These are phyloP conservation scores for Paramyrothecium roridum DNA, from an alignment of 2,329 filamentous ascomycete species.

Conservation along the genomic window DNA sequence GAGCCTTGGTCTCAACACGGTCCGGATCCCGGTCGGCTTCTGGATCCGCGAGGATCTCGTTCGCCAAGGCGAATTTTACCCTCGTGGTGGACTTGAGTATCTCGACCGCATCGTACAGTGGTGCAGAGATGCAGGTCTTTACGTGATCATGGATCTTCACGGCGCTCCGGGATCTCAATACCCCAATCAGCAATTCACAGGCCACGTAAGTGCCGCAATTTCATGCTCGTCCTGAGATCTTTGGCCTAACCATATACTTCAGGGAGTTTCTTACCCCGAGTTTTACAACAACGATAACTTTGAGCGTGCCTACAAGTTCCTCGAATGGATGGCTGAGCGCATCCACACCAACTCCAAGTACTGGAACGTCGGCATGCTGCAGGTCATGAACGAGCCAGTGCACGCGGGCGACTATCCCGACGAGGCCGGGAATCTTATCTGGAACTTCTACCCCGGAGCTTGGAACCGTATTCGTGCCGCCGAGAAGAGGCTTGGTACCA, in stretches of 20 bases:
- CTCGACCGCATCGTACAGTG: slow-evolving; percentile 20
- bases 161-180: slow-evolving; percentile 16
- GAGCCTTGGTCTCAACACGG: slow-evolving; percentile 16
- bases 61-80: slow-evolving; percentile 13
- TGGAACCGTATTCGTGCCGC: slow-evolving; percentile 39
- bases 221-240: too few relatives aligned
- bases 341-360: slow-evolving; percentile 48
- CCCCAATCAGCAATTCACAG: slow-evolving; percentile 18
- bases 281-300: slow-evolving; percentile 58
- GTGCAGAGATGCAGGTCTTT: slow-evolving; percentile 16
- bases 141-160: slow-evolving; percentile 21
- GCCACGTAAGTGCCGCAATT: slow-evolving; percentile 15
- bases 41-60: slow-evolving; percentile 21
- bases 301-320: slow-evolving; percentile 49
- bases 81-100: slow-evolving; percentile 17
- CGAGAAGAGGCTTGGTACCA: slow-evolving; percentile 41
- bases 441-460: slow-evolving; percentile 19
- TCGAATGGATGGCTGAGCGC: slow-evolving; percentile 51
- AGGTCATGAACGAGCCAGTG: slow-evolving; percentile 57
- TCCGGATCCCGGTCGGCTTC: slow-evolving; percentile 21
- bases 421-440: slow-evolving; percentile 20
- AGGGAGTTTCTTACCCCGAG: slow-evolving; percentile 27
- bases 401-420: slow-evolving; percentile 23
- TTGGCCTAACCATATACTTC: slow-evolving; percentile 20
- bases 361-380: slow-evolving; percentile 55